Evolutionary conservation across 2,329 filamentous ascomycete genomes (phyloP), one percentile per base, ranked within the genome.

Genomic region (Colletotrichum paranaense): DNA sequence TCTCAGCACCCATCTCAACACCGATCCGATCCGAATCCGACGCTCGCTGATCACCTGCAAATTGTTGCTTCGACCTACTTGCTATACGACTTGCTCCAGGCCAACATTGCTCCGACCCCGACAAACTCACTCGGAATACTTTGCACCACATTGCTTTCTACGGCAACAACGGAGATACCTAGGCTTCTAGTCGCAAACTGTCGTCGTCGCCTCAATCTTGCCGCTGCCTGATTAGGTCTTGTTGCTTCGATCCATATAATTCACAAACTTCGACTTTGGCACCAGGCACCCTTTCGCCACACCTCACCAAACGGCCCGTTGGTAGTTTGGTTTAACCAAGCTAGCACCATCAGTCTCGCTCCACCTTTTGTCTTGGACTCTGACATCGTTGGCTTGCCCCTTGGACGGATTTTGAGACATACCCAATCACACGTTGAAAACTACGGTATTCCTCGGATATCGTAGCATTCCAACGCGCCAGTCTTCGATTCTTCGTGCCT

Each of bases 401-500:
- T 49, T 60, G 42, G 56, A 28, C 65, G 46, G 24, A 32, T 72
- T 59, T 49, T 70, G 56, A 71, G 60, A 65, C 67, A 32, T 56
- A 11, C 11, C 67, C 67, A 73, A 62, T 65, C 35, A 66, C 22
- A 57, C 52, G 59, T 65, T 52, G 35, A 66, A 24, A 7, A 16
- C 24, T 73, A 53, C 67, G 67, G 62, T 53, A 24, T 49, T 57
- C 71, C 30, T 42, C 26, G 68, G 72, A 68, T 67, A 26, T 38
- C 32, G 67, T 72, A 42, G 38, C 68, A 59, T 74, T 63, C 62
- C 68, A 67, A 76, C 79, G 75, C 77, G 76, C 76, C 63, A 56
- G 72, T 70, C 73, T 75, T 74, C 72, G 74, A 72, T 75, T 75
- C 74, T 76, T 81, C 85, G 86, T 89, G 88, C 87, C 88, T 86